These are phyloP conservation scores for Didymella keratinophila DNA, from an alignment of 2,329 filamentous ascomycete species.

Conservation along the genomic window DNA sequence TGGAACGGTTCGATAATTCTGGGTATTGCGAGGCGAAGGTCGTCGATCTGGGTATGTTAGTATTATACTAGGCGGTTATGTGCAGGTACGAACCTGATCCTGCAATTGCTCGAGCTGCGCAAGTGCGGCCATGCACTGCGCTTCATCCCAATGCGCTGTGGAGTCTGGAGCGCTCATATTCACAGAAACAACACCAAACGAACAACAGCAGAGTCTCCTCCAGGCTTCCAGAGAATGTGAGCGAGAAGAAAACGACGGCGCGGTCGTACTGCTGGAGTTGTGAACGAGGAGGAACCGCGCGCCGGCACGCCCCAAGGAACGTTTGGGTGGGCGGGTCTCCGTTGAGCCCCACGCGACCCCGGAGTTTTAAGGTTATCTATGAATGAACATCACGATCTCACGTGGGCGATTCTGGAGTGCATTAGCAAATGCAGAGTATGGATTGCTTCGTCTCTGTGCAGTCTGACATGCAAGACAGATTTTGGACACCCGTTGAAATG, in stretches of 20 bases:
- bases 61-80: neutral
- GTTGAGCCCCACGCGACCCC: slow-evolving; percentile 13
- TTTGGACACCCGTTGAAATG: neutral
- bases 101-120: slow-evolving; percentile 56
- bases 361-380: neutral
- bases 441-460: neutral
- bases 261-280: slow-evolving; percentile 14
- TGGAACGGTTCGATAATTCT: slow-evolving; percentile 53
- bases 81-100: slow-evolving; percentile 46
- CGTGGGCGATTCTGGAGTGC: slow-evolving; percentile 14
- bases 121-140: slow-evolving; percentile 53
- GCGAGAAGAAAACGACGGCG: neutral
- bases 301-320: slow-evolving; percentile 9
- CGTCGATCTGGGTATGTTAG: slow-evolving; percentile 49
- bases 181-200: neutral
- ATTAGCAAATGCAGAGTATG: neutral
- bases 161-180: slow-evolving; percentile 29
- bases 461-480: no score
- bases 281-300: slow-evolving; percentile 12
- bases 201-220: neutral
- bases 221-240: neutral
- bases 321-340: slow-evolving; percentile 23
- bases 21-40: slow-evolving; percentile 54
- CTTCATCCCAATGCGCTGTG: slow-evolving; percentile 48
- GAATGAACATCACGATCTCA: slow-evolving; percentile 20